A percentile compares a stretch with the other conserved stretches of the same genome.
These are phyloP conservation scores for Pisolithus sp. DNA, from an alignment of 768 basidiomycete genomes.

Conservation along the genomic window DNA sequence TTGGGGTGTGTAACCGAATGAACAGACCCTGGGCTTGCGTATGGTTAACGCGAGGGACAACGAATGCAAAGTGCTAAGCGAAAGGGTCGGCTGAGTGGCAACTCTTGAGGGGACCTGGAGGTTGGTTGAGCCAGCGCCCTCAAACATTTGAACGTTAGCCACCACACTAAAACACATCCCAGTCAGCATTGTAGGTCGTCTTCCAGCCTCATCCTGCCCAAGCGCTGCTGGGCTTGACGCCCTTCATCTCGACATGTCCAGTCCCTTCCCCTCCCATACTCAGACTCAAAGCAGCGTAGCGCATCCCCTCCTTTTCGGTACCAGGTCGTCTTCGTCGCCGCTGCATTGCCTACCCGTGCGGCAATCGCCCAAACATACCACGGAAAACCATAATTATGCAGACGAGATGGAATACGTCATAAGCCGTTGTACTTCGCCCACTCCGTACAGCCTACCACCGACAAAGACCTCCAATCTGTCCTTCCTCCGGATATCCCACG, in stretches of 20 bases:
- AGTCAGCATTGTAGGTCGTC: background rate
- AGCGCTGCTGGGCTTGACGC: background rate
- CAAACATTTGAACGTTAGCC: background rate
- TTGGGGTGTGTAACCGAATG: background rate
- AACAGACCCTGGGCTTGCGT: too few species aligned
- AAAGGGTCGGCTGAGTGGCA: background rate
- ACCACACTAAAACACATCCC: background rate
- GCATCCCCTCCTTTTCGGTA: background rate
- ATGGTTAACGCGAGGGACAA: background rate
- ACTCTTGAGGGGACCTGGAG: background rate
- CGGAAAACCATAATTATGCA: background rate
- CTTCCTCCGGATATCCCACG: background rate
- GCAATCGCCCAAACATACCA: background rate
- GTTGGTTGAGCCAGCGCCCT: background rate
- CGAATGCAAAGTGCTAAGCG: background rate
- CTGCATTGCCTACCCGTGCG: background rate
- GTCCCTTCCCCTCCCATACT: background rate
- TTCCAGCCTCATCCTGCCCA: background rate
- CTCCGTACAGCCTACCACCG: background rate
- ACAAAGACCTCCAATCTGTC: background rate
- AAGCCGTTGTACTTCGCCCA: conserved; percentile 1
- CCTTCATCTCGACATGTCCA: background rate
- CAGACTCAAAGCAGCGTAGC: background rate
- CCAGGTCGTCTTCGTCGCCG: background rate
- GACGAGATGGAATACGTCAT: background rate